Evolutionary conservation across 164 flowering plant species (phyloP), one percentile per base, ranked within the genome.

Genomic region (Sedum album): DNA sequence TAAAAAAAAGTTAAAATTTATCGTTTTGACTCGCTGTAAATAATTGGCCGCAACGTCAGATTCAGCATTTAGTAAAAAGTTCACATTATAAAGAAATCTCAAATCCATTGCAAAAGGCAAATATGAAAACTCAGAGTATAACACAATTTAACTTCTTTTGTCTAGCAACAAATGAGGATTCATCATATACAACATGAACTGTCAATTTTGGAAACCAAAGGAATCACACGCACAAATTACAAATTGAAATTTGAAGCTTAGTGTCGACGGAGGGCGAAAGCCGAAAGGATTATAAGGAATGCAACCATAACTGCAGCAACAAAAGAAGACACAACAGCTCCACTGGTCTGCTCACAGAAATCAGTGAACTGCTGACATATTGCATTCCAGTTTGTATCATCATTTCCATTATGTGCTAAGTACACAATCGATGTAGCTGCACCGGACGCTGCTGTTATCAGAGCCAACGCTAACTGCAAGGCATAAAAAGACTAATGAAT

Each of bases 301-400:
- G 1, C 44, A n/a, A 64, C 42, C 66, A 33, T 38, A 64, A 38
- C 66, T 0, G 44, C 66, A 8, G 44, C 66, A 64, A 64, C 66
- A 20, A 35, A 64, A 33, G 62, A 13, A 14, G 62, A 57, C 33
- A 57, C 62, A 20, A 57, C 62, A 57, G 62, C 62, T 2, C 62
- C 62, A 28, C 62, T 57, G 20, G 20, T 57, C 62, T 57, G 62
- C 33, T 57, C 20, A 30, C 62, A 57, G 62, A 57, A 57, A 23
- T 57, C 33, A 10, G 62, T 57, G 33, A 57, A 57, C n/a, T 57
- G 62, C 62, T 57, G 62, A 28, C 62, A 57, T 28, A 57, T 57
- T 0, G 62, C 20, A 15, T 26, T 26, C 62, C 62, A 57, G 62
- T 57, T 57, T 11, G 62, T 28, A 33, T 28, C 33, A 11, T 57